A percentile compares a stretch with the other conserved stretches of the same genome.
Evolutionary conservation across 495 filamentous ascomycete genomes (phyloP).

Genomic region (Pseudoneurospora amorphoporcata): DNA sequence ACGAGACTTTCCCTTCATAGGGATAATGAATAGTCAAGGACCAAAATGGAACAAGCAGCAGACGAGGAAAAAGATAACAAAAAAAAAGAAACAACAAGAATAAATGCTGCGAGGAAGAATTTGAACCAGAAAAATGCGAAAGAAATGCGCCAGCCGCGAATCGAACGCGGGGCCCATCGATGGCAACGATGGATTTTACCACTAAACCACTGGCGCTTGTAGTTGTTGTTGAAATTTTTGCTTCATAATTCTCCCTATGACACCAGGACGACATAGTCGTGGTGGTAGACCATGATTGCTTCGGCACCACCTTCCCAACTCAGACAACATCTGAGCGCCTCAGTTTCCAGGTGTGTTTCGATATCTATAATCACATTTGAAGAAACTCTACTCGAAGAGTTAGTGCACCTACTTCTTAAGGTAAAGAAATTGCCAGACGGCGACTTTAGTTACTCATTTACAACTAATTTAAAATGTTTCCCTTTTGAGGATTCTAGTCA

Average conservation of each 20-base stretch:
- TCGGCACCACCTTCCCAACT: neutral
- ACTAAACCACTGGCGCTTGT: neutral
- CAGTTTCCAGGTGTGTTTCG: too few species aligned
- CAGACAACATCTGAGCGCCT: too few species aligned
- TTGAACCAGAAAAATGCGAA: neutral
- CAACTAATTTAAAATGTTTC: too few species aligned
- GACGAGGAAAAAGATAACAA: neutral
- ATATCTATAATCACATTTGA: too few species aligned
- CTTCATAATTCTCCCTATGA: neutral
- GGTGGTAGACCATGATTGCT: neutral
- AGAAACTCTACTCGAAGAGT: too few species aligned
- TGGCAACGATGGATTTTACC: neutral
- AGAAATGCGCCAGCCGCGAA: neutral
- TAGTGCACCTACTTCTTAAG: too few species aligned
- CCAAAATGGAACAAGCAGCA: too few species aligned
- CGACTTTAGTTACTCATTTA: too few species aligned
- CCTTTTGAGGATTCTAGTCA: too few species aligned
- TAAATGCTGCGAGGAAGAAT: neutral
- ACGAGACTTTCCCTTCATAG: too few species aligned
- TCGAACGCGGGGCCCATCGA: neutral
- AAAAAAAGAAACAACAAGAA: neutral
- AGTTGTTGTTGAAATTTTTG: neutral
- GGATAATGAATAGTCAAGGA: too few species aligned
- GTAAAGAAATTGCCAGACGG: too few species aligned
- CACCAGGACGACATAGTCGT: neutral